These are phyloP conservation scores for Hypoxylon sp. DNA, from an alignment of 2,329 filamentous ascomycete species.

Conservation along the genomic window DNA sequence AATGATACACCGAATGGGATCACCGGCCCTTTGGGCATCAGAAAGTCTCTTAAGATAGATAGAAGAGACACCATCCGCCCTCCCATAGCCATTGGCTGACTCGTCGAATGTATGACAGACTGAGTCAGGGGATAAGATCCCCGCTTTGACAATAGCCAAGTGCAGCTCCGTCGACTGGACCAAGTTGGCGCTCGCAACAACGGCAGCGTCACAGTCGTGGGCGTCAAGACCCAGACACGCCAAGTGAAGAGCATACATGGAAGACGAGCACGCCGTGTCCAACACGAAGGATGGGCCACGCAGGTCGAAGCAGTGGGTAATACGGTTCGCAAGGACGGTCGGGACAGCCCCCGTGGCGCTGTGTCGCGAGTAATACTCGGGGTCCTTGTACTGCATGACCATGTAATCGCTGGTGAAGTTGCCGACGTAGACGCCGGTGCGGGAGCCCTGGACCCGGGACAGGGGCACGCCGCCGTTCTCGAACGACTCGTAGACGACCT, in stretches of 20 bases:
- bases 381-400: slow-evolving; percentile 33
- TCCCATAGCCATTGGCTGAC: slow-evolving; percentile 58
- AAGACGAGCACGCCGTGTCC: slow-evolving; percentile 47
- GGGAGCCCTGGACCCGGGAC: slow-evolving; percentile 14
- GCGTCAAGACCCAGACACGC: slow-evolving; percentile 28
- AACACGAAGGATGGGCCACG: slow-evolving; percentile 41
- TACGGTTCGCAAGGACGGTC: slow-evolving; percentile 44
- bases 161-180: slow-evolving; percentile 37
- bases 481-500: slow-evolving; percentile 48
- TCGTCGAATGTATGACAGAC: slow-evolving; percentile 52
- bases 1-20: slow-evolving; percentile 30
- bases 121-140: slow-evolving; percentile 49
- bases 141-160: slow-evolving; percentile 28
- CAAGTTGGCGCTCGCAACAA: slow-evolving; percentile 40
- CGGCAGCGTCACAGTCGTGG: slow-evolving; percentile 36
- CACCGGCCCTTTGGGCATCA: slow-evolving; percentile 47
- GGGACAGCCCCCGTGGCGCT: slow-evolving; percentile 38
- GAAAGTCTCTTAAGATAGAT: slow-evolving; percentile 55
- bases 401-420: slow-evolving; percentile 38
- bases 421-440: slow-evolving; percentile 39
- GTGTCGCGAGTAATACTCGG: slow-evolving; percentile 40
- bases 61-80: slow-evolving; percentile 57
- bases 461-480: slow-evolving; percentile 30
- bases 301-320: slow-evolving; percentile 47
- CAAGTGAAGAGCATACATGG: slow-evolving; percentile 36